Base-by-base conservation (phyloP, 2,329 filamentous ascomycete species). In the Stagonosporopsis chrysanthemi region DNA sequence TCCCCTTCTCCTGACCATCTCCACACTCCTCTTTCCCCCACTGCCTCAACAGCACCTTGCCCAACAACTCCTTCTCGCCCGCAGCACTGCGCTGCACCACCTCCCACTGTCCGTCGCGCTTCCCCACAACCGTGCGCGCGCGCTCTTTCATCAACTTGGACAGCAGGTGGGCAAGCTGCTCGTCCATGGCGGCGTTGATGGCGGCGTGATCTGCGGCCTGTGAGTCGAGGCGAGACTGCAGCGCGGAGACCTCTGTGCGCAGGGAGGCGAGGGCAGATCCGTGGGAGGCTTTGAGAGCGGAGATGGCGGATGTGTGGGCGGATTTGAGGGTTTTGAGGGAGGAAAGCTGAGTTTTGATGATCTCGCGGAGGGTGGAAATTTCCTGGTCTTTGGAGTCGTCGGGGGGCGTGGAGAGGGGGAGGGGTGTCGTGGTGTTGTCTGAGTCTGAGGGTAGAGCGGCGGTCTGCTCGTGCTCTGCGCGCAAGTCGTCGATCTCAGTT, bases 11-110 rank as follows among this genome's bases (percentile, higher is more conserved):
- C 52, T 70, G 51, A n/a, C 62, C 65, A 46, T 64, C 59, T 33
- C 72, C 73, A 44, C 69, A 60, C 49, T 76, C 74, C 55, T 74
- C 70, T 38, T 64, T 69, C 9, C 74, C 74, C 74, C 74, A 76
- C 51, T 76, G 71, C 59, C 72, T 60, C 66, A 76, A 63, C 36
- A 75, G 35, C 24, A 73, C 70, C 46, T 67, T 70, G 0, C 71
- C 70, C 56, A 75, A 45, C 19, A 75, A 40, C 43, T 74, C 69
- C 49, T 64, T 67, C 52, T 76, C 74, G 1, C 35, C 56, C 24
- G 64, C 57, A 12, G 66, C 33, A n/a, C 61, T 56, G 24, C 57
- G 54, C 15, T 72, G 59, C 39, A 56, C 69, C 44, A 71, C 69
- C 15, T 60, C 65, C 74, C 74, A 76, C 61, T 75, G 71, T 7